Evolutionary conservation across 116 monocot species (phyloP), one percentile per base, ranked within the genome.

Genomic region (Zostera marina): DNA sequence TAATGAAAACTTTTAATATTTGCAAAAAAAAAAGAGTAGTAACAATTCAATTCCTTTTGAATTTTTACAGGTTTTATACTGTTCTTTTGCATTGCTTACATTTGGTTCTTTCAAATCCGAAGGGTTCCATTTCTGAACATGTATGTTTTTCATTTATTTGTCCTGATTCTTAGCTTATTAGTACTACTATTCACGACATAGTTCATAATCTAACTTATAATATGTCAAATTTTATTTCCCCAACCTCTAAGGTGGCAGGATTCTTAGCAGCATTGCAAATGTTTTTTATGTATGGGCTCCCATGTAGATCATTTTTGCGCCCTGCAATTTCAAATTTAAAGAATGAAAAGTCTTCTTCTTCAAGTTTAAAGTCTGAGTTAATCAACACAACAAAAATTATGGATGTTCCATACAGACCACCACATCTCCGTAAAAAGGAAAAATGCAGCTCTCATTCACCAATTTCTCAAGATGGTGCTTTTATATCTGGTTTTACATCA

Each of bases 241-340:
- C 24, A 75, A 58, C 44, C 47, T 65, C 32, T 42, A 77, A 98
- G 99, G 87, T 87, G 51, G 60, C 83, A 77, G 84, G 84, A 66
- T 77, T 91, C 62, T 78, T 77, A 42, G 65, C 83, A 67, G 75
- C 72, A 49, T 58, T 99, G 66, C 80, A 87, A 68, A 63, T 84
- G 69, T 99, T 87, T 72, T 81, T 99, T 47, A 71, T 68, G 43
- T 99, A 91, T 72, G 91, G 99, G 12, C 70, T 86, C 25, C 42
- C 59, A 24, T 61, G 47, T 59, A 73, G 70, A 72, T 74, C 76
- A 41, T 45, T 67, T 61, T 51, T 60, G 19, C 9, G 44, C 25
- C 42, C 67, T 77, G 22, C 60, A 56, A 14, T 41, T 48, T 23
- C 39, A 47, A 43, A 59, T 51, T 76, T 64, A n/a, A 79, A 77